Evolutionary conservation across 2,329 filamentous ascomycete species (phyloP).

Genomic region (Elsinoe fawcettii): DNA sequence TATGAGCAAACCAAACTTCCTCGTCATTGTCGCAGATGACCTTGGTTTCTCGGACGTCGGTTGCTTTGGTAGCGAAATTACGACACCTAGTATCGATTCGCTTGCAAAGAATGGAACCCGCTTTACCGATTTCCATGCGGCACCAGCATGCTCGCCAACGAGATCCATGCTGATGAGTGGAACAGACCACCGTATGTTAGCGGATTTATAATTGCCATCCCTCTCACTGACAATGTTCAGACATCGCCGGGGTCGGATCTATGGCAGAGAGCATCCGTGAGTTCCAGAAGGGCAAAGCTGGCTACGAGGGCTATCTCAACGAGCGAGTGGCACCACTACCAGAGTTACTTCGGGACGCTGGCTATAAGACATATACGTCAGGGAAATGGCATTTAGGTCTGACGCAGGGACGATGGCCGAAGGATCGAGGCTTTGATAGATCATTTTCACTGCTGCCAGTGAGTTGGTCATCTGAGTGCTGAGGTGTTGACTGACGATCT

Average conservation of each 20-base stretch:
- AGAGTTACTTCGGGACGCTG: slow-evolving; percentile 30
- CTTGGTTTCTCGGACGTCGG: slow-evolving; percentile 28
- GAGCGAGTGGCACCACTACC: slow-evolving; percentile 29
- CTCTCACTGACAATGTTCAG: background rate
- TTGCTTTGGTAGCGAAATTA: slow-evolving; percentile 28
- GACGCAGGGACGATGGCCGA: slow-evolving; percentile 24
- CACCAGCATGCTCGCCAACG: slow-evolving; percentile 29
- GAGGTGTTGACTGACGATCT: background rate
- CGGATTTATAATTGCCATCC: too few relatives aligned
- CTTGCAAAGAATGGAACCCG: slow-evolving; percentile 21
- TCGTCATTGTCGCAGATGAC: slow-evolving; percentile 25
- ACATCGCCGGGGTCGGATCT: slow-evolving; percentile 29
- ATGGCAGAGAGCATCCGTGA: slow-evolving; percentile 26
- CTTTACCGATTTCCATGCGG: slow-evolving; percentile 27
- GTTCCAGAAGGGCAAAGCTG: slow-evolving; percentile 24
- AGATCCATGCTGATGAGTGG: slow-evolving; percentile 32
- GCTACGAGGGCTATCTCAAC: slow-evolving; percentile 34
- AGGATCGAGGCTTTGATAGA: slow-evolving; percentile 26
- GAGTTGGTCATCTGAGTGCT: slow-evolving; percentile 1
- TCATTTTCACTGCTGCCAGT: slow-evolving; percentile 28
- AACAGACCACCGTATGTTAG: slow-evolving; percentile 24
- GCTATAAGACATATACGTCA: slow-evolving; percentile 31
- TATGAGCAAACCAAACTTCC: slow-evolving; percentile 20
- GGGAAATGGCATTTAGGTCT: slow-evolving; percentile 35
- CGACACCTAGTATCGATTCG: slow-evolving; percentile 24